Base-by-base conservation (phyloP, 1,284 basidiomycete species). In the Omphalotus olearius region DNA sequence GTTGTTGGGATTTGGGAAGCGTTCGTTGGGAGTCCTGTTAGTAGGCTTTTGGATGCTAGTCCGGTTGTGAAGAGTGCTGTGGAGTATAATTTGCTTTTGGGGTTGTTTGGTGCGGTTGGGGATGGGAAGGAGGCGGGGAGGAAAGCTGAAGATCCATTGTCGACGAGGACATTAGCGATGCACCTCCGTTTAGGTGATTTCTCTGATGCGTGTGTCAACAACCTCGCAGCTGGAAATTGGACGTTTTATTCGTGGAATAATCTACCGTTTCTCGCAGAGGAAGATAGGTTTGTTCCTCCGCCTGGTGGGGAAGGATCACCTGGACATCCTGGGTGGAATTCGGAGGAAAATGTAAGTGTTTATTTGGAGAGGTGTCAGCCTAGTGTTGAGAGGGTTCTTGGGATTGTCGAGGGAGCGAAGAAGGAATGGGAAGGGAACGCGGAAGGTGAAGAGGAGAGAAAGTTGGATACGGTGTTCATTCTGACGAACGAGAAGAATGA, bases 171-270 rank as follows among this genome's bases (percentile, higher is more conserved):
- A n/a, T 59, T 77, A 17, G 79, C 75, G 2, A 66, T 83, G 41
- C 81, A 83, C 61, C 60, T 82, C 30, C 73, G 82, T 18, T 68
- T 79, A 4, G 82, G 82, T 13, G 82, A 83, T 64, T 85, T 70
- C 61, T 69, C 70, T 50, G 64, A 70, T 6, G 75, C 78, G 14
- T 84, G 82, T 58, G 46, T 66, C 17, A 25, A 48, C 18, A 60
- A 69, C 36, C 66, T 82, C 17, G 75, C 75, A 1, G 66, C 66
- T 16, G 79, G 73, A 71, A 72, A 69, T 42, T 73, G 76, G 26
- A 71, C 71, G 2, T 83, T 72, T 61, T 76, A 78, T 59, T 76
- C 75, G 51, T 83, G 79, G 76, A 82, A 80, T 56, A 66, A 73
- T 28, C 70, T 82, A 38, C 69, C 73, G 1, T 64, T 65, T 40